Evolutionary conservation across 192 early-diverging fungal species (phyloP), one percentile per base, ranked within the genome.

Genomic region (Chytriomyces sp.): DNA sequence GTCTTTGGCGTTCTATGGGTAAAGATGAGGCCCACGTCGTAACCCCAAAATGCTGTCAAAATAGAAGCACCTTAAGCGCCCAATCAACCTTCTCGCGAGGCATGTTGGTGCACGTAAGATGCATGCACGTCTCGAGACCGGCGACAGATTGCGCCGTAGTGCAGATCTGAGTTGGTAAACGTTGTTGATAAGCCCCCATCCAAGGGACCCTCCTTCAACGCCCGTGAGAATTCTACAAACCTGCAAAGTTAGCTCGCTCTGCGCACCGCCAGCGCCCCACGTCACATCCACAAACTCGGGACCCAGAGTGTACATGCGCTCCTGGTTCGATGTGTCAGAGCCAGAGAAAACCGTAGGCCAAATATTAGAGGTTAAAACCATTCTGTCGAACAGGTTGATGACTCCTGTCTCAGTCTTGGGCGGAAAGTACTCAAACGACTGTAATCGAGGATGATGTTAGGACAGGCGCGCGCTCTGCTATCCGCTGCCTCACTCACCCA

Each of bases 101-200:
- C 90, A 94, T 98, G 83, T 97, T 98, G 58, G 96, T 98, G 82
- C 96, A 98, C 22, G 94, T 98, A 83, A 98, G 86, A 77, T 98
- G 96, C 96, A 98, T 97, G 84, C 80, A 91, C 36, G 95, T 93
- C 79, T 98, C 96, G 57, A 97, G 85, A 55, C 96, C 96, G 78
- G 94, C 94, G 4, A 95, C 93, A 59, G 89, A 85, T 82, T 96
- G 95, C 25, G 96, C 91, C 59, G 91, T 96, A 40, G 90, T 81
- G 64, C 74, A 76, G 55, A 75, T 75, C 77, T 79, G 36, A n/a
- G 31, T 31, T 30, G 39, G 8, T 25, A 58, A 56, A 25, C 33
- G 10, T 12, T 22, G 14, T 6, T 30, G 7, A 61, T 52, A 14
- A 68, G n/a, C n/a, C n/a, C n/a, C n/a, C 22, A 74, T 71, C 57